Percentiles rank a stretch among this genome's conserved stretches.
Evolutionary conservation across 192 early-diverging fungal genomes (phyloP).

Genomic region (Coemansia sp.): DNA sequence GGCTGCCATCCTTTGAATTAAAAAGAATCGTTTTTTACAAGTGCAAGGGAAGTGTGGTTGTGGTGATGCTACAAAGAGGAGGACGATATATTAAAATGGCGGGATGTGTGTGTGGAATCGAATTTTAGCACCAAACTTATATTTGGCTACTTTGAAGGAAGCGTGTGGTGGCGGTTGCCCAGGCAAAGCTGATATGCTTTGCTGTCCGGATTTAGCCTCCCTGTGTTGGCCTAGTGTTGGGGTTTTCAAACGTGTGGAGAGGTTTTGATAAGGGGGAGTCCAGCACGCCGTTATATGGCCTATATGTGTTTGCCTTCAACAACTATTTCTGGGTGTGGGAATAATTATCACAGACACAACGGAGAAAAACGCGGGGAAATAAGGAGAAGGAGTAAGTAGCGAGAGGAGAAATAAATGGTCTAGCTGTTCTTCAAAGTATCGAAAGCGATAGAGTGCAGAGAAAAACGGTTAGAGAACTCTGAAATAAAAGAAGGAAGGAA

Average conservation of each 20-base stretch:
- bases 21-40: neutral
- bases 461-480: constrained; percentile 3
- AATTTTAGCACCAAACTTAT: neutral
- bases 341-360: neutral
- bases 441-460: constrained; percentile 6
- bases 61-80: neutral
- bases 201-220: neutral
- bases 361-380: neutral
- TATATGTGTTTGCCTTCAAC: neutral
- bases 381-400: neutral
- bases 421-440: neutral
- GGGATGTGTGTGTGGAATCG: neutral
- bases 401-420: no score
- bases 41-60: neutral
- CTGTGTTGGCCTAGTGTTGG: neutral
- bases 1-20: constrained; percentile 4
- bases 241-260: neutral
- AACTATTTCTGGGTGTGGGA: constrained; percentile 6
- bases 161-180: neutral
- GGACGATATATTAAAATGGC: neutral
- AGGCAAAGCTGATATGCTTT: neutral
- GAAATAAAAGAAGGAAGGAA: constrained; percentile 7
- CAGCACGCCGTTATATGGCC: constrained; percentile 2
- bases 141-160: neutral
- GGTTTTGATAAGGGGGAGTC: neutral